phyloP scores from a whole-genome alignment of 345 rosid species.

The Syzygium grande region DNA sequence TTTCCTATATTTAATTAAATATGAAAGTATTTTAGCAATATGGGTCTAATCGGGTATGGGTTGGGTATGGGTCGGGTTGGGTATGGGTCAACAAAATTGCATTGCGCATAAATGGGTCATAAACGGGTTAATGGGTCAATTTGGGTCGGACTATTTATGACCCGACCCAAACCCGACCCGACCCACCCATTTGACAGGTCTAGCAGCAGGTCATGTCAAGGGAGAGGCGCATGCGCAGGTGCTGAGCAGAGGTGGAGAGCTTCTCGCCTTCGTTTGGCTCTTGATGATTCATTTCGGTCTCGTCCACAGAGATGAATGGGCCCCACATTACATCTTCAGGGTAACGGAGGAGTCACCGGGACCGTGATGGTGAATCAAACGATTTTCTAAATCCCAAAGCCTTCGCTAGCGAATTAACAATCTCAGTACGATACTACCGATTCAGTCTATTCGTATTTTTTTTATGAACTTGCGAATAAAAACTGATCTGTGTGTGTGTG shows the following conservation, averaged over 20 bases:
- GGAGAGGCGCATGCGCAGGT: neutral
- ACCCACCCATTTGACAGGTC: too few relatives aligned
- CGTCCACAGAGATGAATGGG: neutral
- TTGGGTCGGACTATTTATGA: too few relatives aligned
- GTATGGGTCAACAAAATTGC: too few relatives aligned
- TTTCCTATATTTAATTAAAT: too few relatives aligned
- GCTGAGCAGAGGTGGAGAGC: neutral
- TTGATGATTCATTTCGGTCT: neutral
- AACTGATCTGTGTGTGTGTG: too few relatives aligned
- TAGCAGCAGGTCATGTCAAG: neutral
- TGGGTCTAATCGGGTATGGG: too few relatives aligned
- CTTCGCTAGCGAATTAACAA: neutral
- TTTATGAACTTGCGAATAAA: accelerated
- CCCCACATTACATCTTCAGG: accelerated
- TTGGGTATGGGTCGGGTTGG: too few relatives aligned
- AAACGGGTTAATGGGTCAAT: too few relatives aligned
- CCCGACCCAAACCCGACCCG: too few relatives aligned
- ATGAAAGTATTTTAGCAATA: too few relatives aligned
- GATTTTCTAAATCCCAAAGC: neutral
- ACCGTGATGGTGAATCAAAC: too few relatives aligned
- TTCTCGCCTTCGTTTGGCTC: neutral
- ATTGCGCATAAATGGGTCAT: too few relatives aligned
- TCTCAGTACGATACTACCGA: neutral
- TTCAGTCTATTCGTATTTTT: neutral
- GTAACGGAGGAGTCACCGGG: accelerated